Evolutionary conservation across 2,329 filamentous ascomycete species (phyloP), one percentile per base, ranked within the genome.

Genomic region (Aspergillus fischeri): DNA sequence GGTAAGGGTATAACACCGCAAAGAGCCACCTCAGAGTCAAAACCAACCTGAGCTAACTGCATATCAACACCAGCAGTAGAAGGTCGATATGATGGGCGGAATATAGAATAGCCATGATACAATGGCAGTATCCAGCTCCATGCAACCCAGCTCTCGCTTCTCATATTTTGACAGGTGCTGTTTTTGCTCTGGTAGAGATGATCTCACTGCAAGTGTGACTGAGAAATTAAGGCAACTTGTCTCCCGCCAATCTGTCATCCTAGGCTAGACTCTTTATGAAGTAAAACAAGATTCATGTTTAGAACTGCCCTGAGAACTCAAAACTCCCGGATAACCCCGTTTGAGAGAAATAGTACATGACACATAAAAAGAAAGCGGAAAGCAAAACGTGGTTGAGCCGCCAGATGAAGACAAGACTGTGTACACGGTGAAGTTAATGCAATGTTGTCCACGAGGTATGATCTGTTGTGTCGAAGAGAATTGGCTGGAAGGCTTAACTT

Each of bases 361-460:
- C 5, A 38, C 10, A 20, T 45, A 45, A 10, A 14, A 45, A 24
- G 20, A 45, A 45, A 45, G 20, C 3, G 42, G 21, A 45, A 14
- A 10, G 9, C 3, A 20, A 45, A 28, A 48, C 9, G 21, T 25
- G 44, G 20, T 14, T 24, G 4, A 25, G 44, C 25, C 24, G 44
- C 11, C 56, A 51, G 57, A 65, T 62, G 58, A 63, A 63, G 51
- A 65, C 63, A 66, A 56, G 52, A 27, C 47, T 52, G 55, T 57
- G 58, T 47, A 51, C 52, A 57, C 27, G 45, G 48, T 25, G 54
- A 55, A 24, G 35, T 49, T 20, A 44, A 44, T 27, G 25, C 28
- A 11, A 53, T 17, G 41, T 47, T 21, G 35, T 49, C 47, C 25
- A 50, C 32, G 44, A 24, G 38, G n/a, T 41, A 53, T 49, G n/a